Base-by-base conservation (phyloP, 805 yeast genomes). In the Wickerhamiella shivajii region DNA sequence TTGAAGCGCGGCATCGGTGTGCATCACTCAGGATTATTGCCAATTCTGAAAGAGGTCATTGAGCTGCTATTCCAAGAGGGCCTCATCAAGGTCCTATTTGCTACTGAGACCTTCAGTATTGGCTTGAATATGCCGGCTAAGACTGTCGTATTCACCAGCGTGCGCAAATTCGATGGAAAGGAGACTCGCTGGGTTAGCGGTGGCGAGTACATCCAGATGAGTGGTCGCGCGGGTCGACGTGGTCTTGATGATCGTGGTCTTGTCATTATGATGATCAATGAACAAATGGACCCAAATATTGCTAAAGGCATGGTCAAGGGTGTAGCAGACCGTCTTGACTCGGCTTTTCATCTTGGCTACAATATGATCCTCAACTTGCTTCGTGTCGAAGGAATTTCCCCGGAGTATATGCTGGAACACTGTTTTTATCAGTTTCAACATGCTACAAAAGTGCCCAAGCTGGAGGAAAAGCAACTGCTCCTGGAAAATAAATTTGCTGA, bases 251-350 rank as follows among this genome's bases (percentile, higher is more conserved):
- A 90, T 55, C 77, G 98, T 56, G 99, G 99, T 61, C 84, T 90
- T 56, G 99, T 90, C 31, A 90, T 90, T 45, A 80, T 90, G 90
- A 90, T 90, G 99, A 84, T 90, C 55, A 97, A 90, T 54, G 97
- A 90, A 54, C 90, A 90, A 51, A 90, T 90, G 99, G 98, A 90
- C 55, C 98, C 99, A 3, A 92, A 85, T 48, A 95, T 90, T 27
- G 98, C 98, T 14, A 90, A 90, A 53, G 96, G 97, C 2, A 90
- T 90, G 99, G 98, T 90, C 15, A 87, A 87, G 56, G 99, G 99
- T 52, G 94, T 84, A 51, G 96, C 98, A 20, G 99, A 90, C 59
- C 67, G 98, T 45, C 67, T 90, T 38, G 97, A 90, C 51, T 87
- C 97, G 14, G 97, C 98, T 0, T 90, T 90, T 68, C 98, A 90